Base-by-base conservation (phyloP, 2,329 filamentous ascomycete species). In the Alternaria infectoria region DNA sequence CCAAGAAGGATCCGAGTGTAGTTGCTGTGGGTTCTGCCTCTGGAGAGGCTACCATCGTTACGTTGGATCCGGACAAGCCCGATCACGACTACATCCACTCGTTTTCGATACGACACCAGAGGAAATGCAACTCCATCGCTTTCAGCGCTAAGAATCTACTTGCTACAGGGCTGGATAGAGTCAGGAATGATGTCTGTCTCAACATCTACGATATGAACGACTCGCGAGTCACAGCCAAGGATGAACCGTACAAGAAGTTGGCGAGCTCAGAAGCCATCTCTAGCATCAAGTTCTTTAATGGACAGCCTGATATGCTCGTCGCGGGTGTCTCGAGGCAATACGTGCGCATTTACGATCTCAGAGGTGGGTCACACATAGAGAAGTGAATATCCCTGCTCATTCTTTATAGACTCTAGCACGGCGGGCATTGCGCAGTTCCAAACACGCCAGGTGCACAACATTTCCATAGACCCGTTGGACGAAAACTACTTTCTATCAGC, bases 401-500 rank as follows among this genome's bases (percentile, higher is more conserved):
- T n/a, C 15, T 23, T 2, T 26, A 40, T 54, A 80, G 81, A 81
- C 49, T 77, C 79, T 19, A 74, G 70, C 15, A 85, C 60, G 74
- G 84, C 72, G 54, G 73, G 86, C 32, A 82, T 83, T 13, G 82
- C 83, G 19, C 83, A 84, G 52, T 81, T 82, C 56, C 80, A 85
- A 3, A 90, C 88, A 3, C 83, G 85, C 15, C 87, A 88, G 69
- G 88, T 90, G 9, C 86, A 90, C 73, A 89, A 89, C 65, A 80
- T 96, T 58, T 87, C 91, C 15, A 92, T 96, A 64, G 92, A 96
- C 80, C 92, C 91, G 64, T 84, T 89, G 21, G 91, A 96, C 70
- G 88, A 90, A 68, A 93, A 96, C 71, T 95, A 93, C 78, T 95
- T 96, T 80, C 89, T 92, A 2, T 94, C 92, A 1, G 93, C 91